Base-by-base conservation (phyloP, 2,329 filamentous ascomycete species). In the Davidsoniella australis region DNA sequence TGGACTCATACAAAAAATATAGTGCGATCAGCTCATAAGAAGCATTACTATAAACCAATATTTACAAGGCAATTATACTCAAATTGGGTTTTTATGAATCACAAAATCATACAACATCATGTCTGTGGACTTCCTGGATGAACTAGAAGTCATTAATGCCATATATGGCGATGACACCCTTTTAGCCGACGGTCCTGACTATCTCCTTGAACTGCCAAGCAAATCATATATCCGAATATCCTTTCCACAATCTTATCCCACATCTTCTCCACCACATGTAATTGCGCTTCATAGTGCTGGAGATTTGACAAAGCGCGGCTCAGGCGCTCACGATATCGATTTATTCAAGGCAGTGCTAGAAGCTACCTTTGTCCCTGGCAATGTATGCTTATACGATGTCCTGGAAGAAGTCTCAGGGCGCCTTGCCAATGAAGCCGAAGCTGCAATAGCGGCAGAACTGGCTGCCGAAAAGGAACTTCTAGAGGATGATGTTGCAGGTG, bases 361-460 rank as follows among this genome's bases (percentile, higher is more conserved):
- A 1, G 67, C 70, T n/a, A 72, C 84, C 4, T 94, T 80, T 62
- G 70, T 73, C 47, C 73, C 78, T 0, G 87, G 86, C 0, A 73
- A 77, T 47, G 86, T 94, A 18, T 95, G 88, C 58, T 67, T 98
- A 2, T 98, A 88, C 58, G 89, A 95, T 60, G 73, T 93, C n/a
- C 72, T 95, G 37, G 88, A 94, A 58, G 81, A 84, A 58, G 66
- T 82, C 55, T 70, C 66, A 50, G 67, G 71, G 47, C 58, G 67
- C 17, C 61, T 62, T 2, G 59, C 58, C 20, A 57, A 56, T 23
- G 58, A 54, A 18, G 56, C 60, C 24, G 45, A 38, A 24, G 37
- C 45, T 47, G 45, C 33, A 26, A 37, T 61, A 56, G 16, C 56
- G 56, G 16, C 54, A 57, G 48, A 23, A 18, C 38, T 61, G 55